Conservation (phyloP, 768 basidiomycete genomes). For the Panaeolus cyanescens region DNA sequence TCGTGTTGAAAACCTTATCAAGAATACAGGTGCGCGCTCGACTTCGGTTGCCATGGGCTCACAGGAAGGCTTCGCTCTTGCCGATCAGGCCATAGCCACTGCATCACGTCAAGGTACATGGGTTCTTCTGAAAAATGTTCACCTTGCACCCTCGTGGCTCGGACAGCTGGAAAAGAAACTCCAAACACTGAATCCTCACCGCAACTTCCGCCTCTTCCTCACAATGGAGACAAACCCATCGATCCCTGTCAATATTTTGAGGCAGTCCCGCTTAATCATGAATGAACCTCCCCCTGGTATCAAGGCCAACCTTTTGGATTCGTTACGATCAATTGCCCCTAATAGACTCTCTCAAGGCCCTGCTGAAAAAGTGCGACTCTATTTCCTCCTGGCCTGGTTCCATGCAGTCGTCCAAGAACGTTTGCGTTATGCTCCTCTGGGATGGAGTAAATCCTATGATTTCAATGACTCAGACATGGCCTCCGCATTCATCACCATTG, state of each 20-base stretch:
- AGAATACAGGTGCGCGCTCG: constrained; percentile 74
- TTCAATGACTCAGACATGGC: constrained; percentile 99
- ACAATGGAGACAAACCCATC: constrained; percentile 97
- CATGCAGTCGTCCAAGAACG: constrained; percentile 98
- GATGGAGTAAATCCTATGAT: constrained; percentile 97
- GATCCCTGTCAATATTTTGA: constrained; percentile 95
- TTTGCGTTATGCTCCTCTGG: constrained; percentile 91
- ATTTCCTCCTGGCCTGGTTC: constrained; percentile 99
- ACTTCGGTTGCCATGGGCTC: constrained; percentile 98
- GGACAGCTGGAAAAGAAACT: constrained; percentile 96
- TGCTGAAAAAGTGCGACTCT: constrained; percentile 88
- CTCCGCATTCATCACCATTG: constrained; percentile 90
- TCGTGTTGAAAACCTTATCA: constrained; percentile 85
- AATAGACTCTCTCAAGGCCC: constrained; percentile 82
- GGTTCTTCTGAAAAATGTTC: constrained; percentile 98
- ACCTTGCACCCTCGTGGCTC: constrained; percentile 94
- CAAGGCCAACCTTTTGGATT: constrained; percentile 94
- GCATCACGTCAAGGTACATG: constrained; percentile 93
- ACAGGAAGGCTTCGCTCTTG: constrained; percentile 93
- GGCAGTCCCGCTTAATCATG: constrained; percentile 96
- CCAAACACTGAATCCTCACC: constrained; percentile 87
- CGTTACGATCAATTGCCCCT: constrained; percentile 71
- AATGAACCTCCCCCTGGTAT: constrained; percentile 98
- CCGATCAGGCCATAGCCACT: constrained; percentile 92
- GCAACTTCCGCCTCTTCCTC: constrained; percentile 93